A percentile compares a stretch with the other conserved stretches of the same genome.
Conservation (phyloP, 2,329 filamentous ascomycete genomes). For the Pseudogymnoascus sp. region DNA sequence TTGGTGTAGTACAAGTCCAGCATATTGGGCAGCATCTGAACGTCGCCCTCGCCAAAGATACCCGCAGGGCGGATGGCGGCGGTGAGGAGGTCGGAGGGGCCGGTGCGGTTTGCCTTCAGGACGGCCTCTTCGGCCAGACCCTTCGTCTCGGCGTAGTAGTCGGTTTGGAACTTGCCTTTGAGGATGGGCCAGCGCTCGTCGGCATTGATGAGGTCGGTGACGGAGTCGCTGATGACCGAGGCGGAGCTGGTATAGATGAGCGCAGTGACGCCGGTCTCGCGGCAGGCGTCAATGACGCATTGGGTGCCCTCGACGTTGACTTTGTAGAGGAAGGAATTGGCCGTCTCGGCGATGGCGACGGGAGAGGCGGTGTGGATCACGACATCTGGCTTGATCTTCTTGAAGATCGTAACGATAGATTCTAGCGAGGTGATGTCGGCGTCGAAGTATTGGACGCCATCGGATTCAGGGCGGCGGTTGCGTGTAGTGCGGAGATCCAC, state of each 20-base stretch:
- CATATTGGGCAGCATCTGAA: conserved; percentile 64
- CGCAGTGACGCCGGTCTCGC: conserved; percentile 62
- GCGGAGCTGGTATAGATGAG: conserved; percentile 89
- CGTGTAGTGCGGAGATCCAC: conserved; percentile 63
- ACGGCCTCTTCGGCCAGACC: conserved; percentile 76
- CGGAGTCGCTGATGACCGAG: conserved; percentile 78
- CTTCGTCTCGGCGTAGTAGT: conserved; percentile 89
- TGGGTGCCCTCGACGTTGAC: conserved; percentile 86
- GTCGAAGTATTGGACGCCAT: conserved; percentile 59
- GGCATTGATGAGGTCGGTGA: conserved; percentile 70
- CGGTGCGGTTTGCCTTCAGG: conserved; percentile 61
- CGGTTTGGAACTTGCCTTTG: conserved; percentile 58
- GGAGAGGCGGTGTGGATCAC: conserved; percentile 89
- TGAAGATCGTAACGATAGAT: conserved; percentile 55
- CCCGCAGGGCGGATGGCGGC: conserved; percentile 75
- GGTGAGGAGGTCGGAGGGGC: conserved; percentile 58
- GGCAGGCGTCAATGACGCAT: conserved; percentile 67
- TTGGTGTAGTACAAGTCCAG: conserved; percentile 60
- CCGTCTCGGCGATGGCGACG: conserved; percentile 43
- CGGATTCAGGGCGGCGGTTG: conserved; percentile 52
- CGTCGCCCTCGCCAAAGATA: conserved; percentile 87
- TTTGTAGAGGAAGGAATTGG: conserved; percentile 57
- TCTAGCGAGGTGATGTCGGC: conserved; percentile 67
- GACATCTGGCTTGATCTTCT: conserved; percentile 62
- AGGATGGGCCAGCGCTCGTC: conserved; percentile 77